Base-by-base conservation (phyloP, 202 grass and related monocot species). In the Zizania palustris region DNA sequence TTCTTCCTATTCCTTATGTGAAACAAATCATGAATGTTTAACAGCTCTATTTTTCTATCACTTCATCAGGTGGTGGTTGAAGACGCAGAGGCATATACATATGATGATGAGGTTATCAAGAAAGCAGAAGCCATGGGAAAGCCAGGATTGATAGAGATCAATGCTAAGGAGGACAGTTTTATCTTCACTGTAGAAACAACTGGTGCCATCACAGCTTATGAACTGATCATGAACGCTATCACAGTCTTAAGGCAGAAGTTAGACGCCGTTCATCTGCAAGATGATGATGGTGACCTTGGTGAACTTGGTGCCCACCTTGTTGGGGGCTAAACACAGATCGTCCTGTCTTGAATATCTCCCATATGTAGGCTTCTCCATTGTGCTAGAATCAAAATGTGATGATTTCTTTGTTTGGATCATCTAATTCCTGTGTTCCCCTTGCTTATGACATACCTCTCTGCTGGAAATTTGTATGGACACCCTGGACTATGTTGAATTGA, bases 121-220 rank as follows among this genome's bases (percentile, higher is more conserved):
- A 90, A 93, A 66, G 78, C 92, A 5, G 96, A 95, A 46, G 89
- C 96, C 28, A 90, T 99, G 87, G 96, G 89, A 48, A 92, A 93
- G 74, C 87, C 96, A 18, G 96, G 92, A 65, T 57, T 99, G 33
- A 63, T 97, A 10, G 94, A 91, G 80, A 92, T 97, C 75, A 90
- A 71, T 8, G 82, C 86, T 0, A 92, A 91, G 80, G 91, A 93
- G 60, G 94, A 93, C 60, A 93, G 91, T 72, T 99, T 95, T 64
- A 85, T 99, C 19, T 99, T 99, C 85, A 99, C 96, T 0, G 89
- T 99, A 15, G 92, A 99, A 48, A 87, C 91, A 5, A 95, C 91
- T 0, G 96, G 89, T 6, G 96, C 96, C 12, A 66, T 99, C 48
- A 98, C 90, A 63, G 85, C 95, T 40, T 84, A 82, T 3, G 91